A percentile compares a stretch with the other conserved stretches of the same genome.
phyloP scores from a whole-genome alignment of 345 rosid species.

The Nephelium lappaceum region DNA sequence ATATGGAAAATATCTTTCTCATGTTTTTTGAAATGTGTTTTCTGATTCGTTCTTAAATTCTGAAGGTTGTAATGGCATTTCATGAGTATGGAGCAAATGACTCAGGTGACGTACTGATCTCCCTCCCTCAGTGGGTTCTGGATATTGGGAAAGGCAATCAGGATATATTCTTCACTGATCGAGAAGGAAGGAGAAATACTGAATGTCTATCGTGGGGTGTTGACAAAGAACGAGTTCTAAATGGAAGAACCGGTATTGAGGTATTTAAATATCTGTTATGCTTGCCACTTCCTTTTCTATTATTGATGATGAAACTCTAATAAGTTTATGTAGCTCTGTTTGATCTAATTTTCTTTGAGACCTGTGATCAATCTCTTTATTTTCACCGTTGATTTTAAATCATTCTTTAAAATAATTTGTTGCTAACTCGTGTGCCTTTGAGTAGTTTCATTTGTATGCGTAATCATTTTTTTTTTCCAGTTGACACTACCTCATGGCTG shows the following conservation, averaged over 20 bases:
- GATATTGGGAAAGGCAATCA: slow-evolving; percentile 89
- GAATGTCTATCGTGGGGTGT: slow-evolving; percentile 90
- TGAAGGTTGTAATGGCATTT: slow-evolving; percentile 95
- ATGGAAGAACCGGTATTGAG: slow-evolving; percentile 94
- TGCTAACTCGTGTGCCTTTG: background rate
- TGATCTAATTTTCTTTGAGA: background rate
- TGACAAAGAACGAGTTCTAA: slow-evolving; percentile 86
- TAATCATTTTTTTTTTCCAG: background rate
- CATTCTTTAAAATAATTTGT: background rate
- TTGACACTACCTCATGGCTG: slow-evolving; percentile 2
- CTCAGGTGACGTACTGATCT: slow-evolving; percentile 49
- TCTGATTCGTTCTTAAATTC: slow-evolving; percentile 24
- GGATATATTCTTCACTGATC: slow-evolving; percentile 88
- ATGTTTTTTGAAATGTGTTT: slow-evolving; percentile 20
- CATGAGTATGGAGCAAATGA: slow-evolving; percentile 79
- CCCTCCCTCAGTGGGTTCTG: slow-evolving; percentile 94
- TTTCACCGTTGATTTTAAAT: slow-evolving; percentile 5
- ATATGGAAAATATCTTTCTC: slow-evolving; percentile 6
- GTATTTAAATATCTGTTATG: slow-evolving; percentile 31
- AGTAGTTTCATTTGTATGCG: background rate
- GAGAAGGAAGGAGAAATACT: slow-evolving; percentile 80
- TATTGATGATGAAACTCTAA: background rate
- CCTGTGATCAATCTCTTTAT: background rate
- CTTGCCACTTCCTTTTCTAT: background rate
- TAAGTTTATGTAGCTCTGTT: background rate